Conservation (phyloP, 2,329 filamentous ascomycete species). For the Grosmannia clavigera region DNA sequence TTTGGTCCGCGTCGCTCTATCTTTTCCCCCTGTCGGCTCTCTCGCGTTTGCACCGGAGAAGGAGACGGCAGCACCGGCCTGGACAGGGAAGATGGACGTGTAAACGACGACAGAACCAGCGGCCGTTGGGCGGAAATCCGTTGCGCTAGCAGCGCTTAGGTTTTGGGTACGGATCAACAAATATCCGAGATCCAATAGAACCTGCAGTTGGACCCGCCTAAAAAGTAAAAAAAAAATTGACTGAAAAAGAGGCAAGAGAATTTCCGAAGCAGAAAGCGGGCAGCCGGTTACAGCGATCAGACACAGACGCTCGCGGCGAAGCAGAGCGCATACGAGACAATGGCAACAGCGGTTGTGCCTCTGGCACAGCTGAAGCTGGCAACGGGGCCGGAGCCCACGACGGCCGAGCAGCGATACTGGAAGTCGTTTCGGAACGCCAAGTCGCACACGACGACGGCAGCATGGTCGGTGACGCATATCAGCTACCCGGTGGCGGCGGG, state of each 20-base stretch:
- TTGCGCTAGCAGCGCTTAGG: neutral
- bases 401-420: slow-evolving; percentile 94
- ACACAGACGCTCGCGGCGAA: neutral
- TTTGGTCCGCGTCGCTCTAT: neutral
- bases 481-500: slow-evolving; percentile 49
- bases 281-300: neutral
- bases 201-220: neutral
- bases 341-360: slow-evolving; percentile 79
- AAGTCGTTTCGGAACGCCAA: slow-evolving; percentile 86
- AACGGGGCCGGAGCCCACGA: slow-evolving; percentile 67
- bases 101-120: neutral
- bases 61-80: too few species aligned
- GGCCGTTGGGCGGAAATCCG: neutral
- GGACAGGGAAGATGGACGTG: neutral
- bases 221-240: neutral
- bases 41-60: too few species aligned
- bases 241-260: neutral
- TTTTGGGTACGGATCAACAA: neutral
- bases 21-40: neutral
- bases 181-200: neutral
- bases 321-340: slow-evolving; percentile 22
- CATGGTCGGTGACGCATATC: slow-evolving; percentile 83
- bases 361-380: slow-evolving; percentile 73
- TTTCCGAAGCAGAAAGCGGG: neutral
- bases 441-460: slow-evolving; percentile 79